Conservation (phyloP, 306 rosid genomes). For the Citrullus colocynthis region DNA sequence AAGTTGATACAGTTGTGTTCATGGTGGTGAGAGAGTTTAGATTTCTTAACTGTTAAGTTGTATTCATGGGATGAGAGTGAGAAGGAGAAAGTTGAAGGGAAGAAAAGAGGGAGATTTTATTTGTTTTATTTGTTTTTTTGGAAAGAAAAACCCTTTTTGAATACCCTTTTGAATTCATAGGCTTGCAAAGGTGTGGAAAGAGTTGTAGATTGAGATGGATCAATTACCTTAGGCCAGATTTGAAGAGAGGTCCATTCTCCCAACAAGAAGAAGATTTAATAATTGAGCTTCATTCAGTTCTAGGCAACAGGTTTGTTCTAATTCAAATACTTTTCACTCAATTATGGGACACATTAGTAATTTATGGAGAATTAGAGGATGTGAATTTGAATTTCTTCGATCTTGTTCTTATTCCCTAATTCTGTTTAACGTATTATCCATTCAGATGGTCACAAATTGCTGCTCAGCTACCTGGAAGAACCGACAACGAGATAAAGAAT, state of each 20-base stretch:
- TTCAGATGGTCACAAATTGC: slow-evolving; percentile 95
- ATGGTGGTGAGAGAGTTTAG: too few species aligned
- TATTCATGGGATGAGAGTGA: neutral
- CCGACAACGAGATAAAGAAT: slow-evolving; percentile 87
- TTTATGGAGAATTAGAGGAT: too few species aligned
- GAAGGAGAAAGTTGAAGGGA: too few species aligned
- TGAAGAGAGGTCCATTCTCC: slow-evolving; percentile 93
- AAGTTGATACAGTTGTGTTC: neutral
- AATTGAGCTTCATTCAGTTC: slow-evolving; percentile 74
- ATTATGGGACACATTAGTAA: neutral
- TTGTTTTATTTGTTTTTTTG: neutral
- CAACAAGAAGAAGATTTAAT: slow-evolving; percentile 75
- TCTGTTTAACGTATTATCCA: neutral
- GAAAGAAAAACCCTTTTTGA: too few species aligned
- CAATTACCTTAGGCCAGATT: slow-evolving; percentile 86
- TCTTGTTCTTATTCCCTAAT: neutral
- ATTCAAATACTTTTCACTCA: neutral
- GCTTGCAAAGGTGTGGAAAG: slow-evolving; percentile 86
- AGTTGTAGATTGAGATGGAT: slow-evolving; percentile 97
- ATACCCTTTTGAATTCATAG: neutral
- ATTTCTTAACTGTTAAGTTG: neutral
- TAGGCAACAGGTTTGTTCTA: slow-evolving; percentile 2
- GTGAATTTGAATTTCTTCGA: neutral
- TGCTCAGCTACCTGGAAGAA: slow-evolving; percentile 85
- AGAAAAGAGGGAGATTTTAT: too few species aligned